phyloP scores from a whole-genome alignment of 371 early-diverging fungal genomes.

The Lichtheimia hyalospora region DNA sequence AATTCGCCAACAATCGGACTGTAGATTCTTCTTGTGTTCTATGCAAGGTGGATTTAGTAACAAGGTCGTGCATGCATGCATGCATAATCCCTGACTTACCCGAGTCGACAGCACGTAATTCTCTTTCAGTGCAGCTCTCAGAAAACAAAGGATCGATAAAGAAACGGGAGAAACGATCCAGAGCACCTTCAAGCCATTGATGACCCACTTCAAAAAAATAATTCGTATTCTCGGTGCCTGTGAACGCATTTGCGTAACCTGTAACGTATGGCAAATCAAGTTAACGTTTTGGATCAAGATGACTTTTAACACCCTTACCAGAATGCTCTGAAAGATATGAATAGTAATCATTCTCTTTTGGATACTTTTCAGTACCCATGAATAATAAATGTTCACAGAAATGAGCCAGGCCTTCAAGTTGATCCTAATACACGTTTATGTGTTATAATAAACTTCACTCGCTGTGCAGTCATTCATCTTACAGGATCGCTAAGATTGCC shows the following conservation, averaged over 20 bases:
- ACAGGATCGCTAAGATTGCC: constrained; percentile 79
- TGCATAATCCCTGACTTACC: constrained; percentile 31
- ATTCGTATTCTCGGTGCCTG: constrained; percentile 82
- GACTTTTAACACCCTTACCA: constrained; percentile 45
- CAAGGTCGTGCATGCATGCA: not conserved
- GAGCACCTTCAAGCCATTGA: constrained; percentile 83
- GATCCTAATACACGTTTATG: constrained; percentile 24
- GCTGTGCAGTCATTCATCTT: constrained; percentile 4
- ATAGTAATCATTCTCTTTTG: constrained; percentile 90
- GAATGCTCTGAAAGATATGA: constrained; percentile 84
- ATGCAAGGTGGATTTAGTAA: constrained; percentile 1
- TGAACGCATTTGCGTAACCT: constrained; percentile 92
- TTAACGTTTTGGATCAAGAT: not conserved
- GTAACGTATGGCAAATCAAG: not conserved
- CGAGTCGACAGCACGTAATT: constrained; percentile 92
- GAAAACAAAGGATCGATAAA: constrained; percentile 89
- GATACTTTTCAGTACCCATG: constrained; percentile 86
- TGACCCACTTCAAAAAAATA: constrained; percentile 94
- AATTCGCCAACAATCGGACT: constrained; percentile 82
- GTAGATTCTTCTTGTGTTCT: constrained; percentile 93
- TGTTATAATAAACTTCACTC: not conserved
- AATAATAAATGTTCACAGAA: constrained; percentile 98
- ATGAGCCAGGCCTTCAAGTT: constrained; percentile 94
- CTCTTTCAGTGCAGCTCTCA: constrained; percentile 86
- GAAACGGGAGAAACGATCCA: constrained; percentile 96